Evolutionary conservation across 495 filamentous ascomycete species (phyloP).

Genomic region (Staphylotrichum tortipilum): DNA sequence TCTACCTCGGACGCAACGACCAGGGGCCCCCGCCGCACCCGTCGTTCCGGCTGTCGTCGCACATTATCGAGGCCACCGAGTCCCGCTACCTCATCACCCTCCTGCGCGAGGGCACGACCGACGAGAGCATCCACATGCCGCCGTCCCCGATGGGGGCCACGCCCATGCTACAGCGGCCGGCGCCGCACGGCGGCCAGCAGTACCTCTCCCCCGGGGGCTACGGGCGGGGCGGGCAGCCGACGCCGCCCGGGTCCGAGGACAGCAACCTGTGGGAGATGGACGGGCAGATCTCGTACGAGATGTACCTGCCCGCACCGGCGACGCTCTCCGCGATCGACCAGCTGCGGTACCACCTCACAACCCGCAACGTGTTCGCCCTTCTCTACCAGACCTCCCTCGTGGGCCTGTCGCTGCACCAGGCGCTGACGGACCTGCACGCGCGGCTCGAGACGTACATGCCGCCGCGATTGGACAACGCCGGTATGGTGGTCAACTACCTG

Average conservation of each 20-base stretch:
- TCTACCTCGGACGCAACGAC: constrained; percentile 44
- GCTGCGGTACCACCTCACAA: constrained; percentile 49
- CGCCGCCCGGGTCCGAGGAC: constrained; percentile 38
- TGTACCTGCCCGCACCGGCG: constrained; percentile 47
- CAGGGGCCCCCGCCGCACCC: constrained; percentile 39
- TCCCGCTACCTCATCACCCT: constrained; percentile 45
- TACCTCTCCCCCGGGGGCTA: constrained; percentile 18
- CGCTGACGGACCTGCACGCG: constrained; percentile 47
- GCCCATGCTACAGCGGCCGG: constrained; percentile 31
- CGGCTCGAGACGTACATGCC: constrained; percentile 48
- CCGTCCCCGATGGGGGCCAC: constrained; percentile 38
- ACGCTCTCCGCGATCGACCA: constrained; percentile 38
- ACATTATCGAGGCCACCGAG: constrained; percentile 46
- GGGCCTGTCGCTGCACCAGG: constrained; percentile 50
- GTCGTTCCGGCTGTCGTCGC: constrained; percentile 50
- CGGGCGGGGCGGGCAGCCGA: constrained; percentile 28
- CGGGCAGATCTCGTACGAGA: constrained; percentile 48
- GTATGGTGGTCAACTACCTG: constrained; percentile 50
- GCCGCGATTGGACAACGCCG: constrained; percentile 35
- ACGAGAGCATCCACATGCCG: constrained; percentile 35
- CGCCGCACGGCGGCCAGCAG: constrained; percentile 26
- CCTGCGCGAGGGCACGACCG: constrained; percentile 44
- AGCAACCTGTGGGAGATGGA: constrained; percentile 34
- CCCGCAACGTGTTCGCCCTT: constrained; percentile 57
- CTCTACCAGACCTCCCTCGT: constrained; percentile 49